Evolutionary conservation across 192 early-diverging fungal species (phyloP).

Genomic region (Spizellomyces punctatus): DNA sequence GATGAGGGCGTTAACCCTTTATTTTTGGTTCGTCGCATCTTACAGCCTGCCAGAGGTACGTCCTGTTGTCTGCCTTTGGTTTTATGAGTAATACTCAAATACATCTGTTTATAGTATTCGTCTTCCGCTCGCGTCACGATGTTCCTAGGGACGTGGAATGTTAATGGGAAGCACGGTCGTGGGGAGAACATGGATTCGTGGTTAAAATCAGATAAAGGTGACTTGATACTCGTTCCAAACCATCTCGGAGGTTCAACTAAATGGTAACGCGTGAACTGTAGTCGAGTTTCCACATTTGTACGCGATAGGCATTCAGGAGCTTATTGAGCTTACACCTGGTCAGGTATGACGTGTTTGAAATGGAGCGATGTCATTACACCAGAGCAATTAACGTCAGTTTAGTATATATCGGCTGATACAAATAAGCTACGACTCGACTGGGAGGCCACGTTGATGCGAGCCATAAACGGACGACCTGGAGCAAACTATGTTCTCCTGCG

Average conservation of each 20-base stretch:
- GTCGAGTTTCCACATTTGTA: conserved; percentile 70
- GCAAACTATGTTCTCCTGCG: conserved; percentile 77
- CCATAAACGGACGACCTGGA: conserved; percentile 38
- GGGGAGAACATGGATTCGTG: conserved; percentile 60
- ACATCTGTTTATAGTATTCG: conserved; percentile 55
- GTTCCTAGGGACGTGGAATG: conserved; percentile 87
- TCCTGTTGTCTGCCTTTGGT: not conserved
- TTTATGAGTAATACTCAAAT: conserved; percentile 11
- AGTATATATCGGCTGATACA: conserved; percentile 50
- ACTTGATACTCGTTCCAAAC: conserved; percentile 12
- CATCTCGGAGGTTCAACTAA: conserved; percentile 35
- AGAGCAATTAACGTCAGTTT: not conserved
- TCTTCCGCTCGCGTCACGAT: conserved; percentile 61
- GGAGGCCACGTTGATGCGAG: conserved; percentile 37
- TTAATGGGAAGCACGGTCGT: conserved; percentile 76
- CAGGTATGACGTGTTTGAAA: conserved; percentile 48
- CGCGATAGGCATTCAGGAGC: conserved; percentile 93
- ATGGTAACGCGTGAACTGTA: conserved; percentile 21
- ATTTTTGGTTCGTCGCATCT: not conserved
- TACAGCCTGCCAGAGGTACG: not conserved
- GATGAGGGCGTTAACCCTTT: not conserved
- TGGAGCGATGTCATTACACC: not conserved
- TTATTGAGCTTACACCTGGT: conserved; percentile 85
- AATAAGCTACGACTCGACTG: conserved; percentile 42
- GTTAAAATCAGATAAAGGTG: conserved; percentile 50